A percentile compares a stretch with the other conserved stretches of the same genome.
Evolutionary conservation across 768 basidiomycete species (phyloP).

Genomic region (Pisolithus sp.): DNA sequence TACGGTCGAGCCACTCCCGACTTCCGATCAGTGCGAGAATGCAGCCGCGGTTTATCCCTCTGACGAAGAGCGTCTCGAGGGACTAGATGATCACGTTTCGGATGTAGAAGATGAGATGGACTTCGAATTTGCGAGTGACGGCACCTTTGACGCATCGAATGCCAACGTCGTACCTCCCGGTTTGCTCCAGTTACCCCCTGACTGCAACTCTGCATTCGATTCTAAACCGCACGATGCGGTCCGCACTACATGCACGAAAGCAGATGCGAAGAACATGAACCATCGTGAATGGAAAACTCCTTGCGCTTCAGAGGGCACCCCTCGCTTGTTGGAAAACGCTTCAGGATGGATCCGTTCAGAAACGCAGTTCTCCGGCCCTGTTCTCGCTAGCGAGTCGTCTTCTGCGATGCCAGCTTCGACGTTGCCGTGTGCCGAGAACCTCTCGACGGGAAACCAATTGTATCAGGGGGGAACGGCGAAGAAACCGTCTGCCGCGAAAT

Average conservation of each 20-base stretch:
- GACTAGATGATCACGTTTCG: background rate
- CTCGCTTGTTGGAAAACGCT: slow-evolving; percentile 1
- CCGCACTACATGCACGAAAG: slow-evolving; percentile 10
- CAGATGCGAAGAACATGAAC: slow-evolving; percentile 4
- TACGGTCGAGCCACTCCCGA: slow-evolving; percentile 15
- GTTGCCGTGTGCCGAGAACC: background rate
- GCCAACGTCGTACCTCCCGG: background rate
- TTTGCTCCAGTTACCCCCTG: slow-evolving; percentile 1
- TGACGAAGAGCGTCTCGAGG: background rate
- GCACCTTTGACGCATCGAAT: slow-evolving; percentile 8
- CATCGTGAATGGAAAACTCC: slow-evolving; percentile 9
- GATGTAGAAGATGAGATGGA: slow-evolving; percentile 11
- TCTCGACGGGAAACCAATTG: background rate
- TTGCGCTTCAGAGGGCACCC: slow-evolving; percentile 5
- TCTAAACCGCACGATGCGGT: background rate
- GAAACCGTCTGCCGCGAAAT: background rate
- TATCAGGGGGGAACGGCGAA: slow-evolving; percentile 14
- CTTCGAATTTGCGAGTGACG: slow-evolving; percentile 19
- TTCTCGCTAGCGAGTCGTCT: background rate
- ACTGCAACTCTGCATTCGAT: slow-evolving; percentile 1
- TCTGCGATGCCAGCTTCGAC: background rate
- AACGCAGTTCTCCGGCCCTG: slow-evolving; percentile 16
- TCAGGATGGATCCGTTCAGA: slow-evolving; percentile 15
- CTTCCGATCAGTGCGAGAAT: slow-evolving; percentile 6
- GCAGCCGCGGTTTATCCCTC: background rate